These are phyloP conservation scores for Oryza meyeriana DNA, from an alignment of 176 grass and related monocot genomes.

Conservation along the genomic window DNA sequence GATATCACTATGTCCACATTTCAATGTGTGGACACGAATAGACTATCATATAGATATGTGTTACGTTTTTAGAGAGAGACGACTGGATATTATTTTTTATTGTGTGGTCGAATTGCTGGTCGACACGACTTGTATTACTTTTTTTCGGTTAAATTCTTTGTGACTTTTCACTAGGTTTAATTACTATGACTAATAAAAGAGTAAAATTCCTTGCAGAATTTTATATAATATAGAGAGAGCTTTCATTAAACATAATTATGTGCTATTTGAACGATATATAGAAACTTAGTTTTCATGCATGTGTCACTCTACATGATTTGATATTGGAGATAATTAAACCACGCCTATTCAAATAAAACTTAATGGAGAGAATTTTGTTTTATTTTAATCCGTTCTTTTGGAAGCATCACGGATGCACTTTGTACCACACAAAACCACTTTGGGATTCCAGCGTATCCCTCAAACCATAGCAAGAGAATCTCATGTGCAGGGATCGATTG, in stretches of 20 bases:
- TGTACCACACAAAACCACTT: background rate
- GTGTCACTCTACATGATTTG: too few species aligned
- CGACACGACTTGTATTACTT: background rate
- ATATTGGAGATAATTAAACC: too few species aligned
- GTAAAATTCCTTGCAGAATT: too few species aligned
- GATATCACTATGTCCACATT: background rate
- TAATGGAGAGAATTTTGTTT: too few species aligned
- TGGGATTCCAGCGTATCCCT: background rate
- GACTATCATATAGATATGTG: background rate
- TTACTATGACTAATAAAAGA: too few species aligned
- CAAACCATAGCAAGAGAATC: background rate
- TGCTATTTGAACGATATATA: too few species aligned
- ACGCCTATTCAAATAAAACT: too few species aligned
- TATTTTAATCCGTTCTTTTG: background rate
- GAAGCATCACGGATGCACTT: background rate
- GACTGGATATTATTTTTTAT: constrained; percentile 10
- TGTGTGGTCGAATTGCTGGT: background rate
- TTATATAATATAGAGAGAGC: too few species aligned
- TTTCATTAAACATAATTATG: too few species aligned
- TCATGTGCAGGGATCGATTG: too few species aligned
- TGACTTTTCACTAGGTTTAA: background rate
- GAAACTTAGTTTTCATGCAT: too few species aligned
- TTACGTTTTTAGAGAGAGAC: background rate
- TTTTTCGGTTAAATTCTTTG: background rate
- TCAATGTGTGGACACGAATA: background rate